These are phyloP conservation scores for Neurospora sp. DNA, from an alignment of 495 filamentous ascomycete species.

Conservation along the genomic window DNA sequence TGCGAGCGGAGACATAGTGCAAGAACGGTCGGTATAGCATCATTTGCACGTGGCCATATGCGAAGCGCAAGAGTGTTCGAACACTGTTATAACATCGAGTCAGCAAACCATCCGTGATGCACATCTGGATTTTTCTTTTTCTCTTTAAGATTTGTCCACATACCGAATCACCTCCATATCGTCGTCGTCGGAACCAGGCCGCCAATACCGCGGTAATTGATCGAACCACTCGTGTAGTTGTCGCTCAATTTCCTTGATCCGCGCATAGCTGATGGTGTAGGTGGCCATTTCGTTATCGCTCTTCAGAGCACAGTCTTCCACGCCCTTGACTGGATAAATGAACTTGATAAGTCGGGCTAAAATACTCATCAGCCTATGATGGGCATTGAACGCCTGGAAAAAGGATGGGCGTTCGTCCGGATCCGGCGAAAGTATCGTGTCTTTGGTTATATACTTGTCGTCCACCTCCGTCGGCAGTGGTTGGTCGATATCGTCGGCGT, in stretches of 20 bases:
- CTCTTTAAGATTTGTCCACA: conserved; percentile 10
- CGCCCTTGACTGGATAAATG: conserved; percentile 78
- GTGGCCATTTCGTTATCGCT: conserved; percentile 28
- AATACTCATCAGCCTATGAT: conserved; percentile 66
- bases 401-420: conserved; percentile 56
- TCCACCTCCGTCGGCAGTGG: conserved; percentile 78
- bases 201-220: conserved; percentile 59
- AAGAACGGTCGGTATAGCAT: conserved; percentile 92
- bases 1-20: conserved; percentile 76
- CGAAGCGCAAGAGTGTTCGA: conserved; percentile 78
- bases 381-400: conserved; percentile 76
- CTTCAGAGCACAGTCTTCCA: conserved; percentile 45
- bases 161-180: conserved; percentile 68
- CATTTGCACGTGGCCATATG: conserved; percentile 87
- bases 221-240: conserved; percentile 83
- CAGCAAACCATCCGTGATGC: not conserved
- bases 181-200: conserved; percentile 58
- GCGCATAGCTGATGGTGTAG: conserved; percentile 81
- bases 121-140: not conserved
- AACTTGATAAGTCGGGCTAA: conserved; percentile 78
- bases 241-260: conserved; percentile 80
- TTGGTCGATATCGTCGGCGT: conserved; percentile 86
- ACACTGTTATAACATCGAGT: conserved; percentile 40
- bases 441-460: conserved; percentile 78
- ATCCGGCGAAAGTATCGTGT: conserved; percentile 64